Conservation (phyloP, 139 green algal genomes). For the Chlamydomonas applanata region DNA sequence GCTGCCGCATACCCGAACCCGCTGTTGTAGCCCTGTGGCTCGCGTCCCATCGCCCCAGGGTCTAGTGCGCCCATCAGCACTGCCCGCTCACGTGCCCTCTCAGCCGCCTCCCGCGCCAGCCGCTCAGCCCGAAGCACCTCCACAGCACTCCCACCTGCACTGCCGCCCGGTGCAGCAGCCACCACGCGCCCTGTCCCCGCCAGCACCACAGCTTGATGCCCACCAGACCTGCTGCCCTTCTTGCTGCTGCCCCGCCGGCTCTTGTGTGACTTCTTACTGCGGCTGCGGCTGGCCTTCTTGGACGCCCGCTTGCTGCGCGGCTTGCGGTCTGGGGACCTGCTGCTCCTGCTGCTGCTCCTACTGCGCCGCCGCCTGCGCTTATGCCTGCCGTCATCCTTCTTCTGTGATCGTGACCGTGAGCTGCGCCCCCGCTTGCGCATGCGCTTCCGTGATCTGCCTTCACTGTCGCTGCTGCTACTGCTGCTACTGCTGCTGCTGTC, state of each 20-base stretch:
- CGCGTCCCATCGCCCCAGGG: background rate
- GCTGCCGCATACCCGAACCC: conserved; percentile 33
- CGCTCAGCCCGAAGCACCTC: conserved; percentile 53
- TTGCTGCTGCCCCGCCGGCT: too few species aligned
- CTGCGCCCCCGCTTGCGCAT: background rate
- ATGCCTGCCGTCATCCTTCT: background rate
- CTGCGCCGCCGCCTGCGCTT: background rate
- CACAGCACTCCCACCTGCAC: conserved; percentile 4
- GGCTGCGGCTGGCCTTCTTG: too few species aligned
- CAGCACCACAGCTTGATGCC: background rate
- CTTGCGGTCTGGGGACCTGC: too few species aligned
- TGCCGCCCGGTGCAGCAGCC: too few species aligned
- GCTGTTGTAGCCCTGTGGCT: conserved; percentile 30
- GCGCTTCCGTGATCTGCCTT: background rate
- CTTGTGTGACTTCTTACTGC: too few species aligned
- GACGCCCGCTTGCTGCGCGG: too few species aligned
- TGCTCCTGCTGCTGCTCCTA: too few species aligned
- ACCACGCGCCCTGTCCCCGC: conserved; percentile 9
- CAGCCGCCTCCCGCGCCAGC: conserved; percentile 43
- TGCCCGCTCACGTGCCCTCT: conserved; percentile 23
- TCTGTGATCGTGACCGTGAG: background rate
- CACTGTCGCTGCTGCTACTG: conserved; percentile 5
- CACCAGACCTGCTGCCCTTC: background rate
- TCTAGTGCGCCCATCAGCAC: conserved; percentile 2
- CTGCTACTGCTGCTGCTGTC: conserved; percentile 16